A percentile compares a stretch with the other conserved stretches of the same genome.
phyloP scores from a whole-genome alignment of 805 yeast species.

The Candida parachauliodes region DNA sequence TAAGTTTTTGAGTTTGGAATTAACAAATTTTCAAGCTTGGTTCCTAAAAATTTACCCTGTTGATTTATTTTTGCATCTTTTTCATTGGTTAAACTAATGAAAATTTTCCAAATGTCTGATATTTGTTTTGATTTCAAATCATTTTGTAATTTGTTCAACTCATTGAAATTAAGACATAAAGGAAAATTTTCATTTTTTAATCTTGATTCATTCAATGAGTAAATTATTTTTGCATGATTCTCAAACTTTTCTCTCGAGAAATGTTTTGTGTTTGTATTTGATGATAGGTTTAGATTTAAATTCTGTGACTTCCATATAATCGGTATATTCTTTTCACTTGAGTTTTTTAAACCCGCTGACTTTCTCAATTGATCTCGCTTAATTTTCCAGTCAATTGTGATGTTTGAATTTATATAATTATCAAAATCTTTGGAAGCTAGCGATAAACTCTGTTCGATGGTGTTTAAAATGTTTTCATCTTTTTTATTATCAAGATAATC shows the following conservation, averaged over 20 bases:
- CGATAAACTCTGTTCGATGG: slow-evolving; percentile 76
- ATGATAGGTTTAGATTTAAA: slow-evolving; percentile 29
- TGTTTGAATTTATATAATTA: slow-evolving; percentile 62
- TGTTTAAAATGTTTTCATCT: slow-evolving; percentile 75
- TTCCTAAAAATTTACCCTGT: slow-evolving; percentile 33
- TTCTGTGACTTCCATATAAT: slow-evolving; percentile 35
- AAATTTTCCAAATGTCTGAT: slow-evolving; percentile 68
- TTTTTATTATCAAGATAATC: slow-evolving; percentile 63
- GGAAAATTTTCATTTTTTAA: slow-evolving; percentile 51
- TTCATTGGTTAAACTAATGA: slow-evolving; percentile 46
- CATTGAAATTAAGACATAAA: slow-evolving; percentile 56
- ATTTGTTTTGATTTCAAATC: slow-evolving; percentile 69
- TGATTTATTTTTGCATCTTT: slow-evolving; percentile 29
- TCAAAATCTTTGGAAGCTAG: slow-evolving; percentile 84
- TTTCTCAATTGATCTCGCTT: slow-evolving; percentile 72
- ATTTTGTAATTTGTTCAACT: slow-evolving; percentile 52
- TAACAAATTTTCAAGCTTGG: slow-evolving; percentile 41
- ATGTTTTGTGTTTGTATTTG: slow-evolving; percentile 21
- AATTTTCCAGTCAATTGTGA: slow-evolving; percentile 80
- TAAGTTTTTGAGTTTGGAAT: slow-evolving; percentile 53
- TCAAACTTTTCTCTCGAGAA: slow-evolving; percentile 59
- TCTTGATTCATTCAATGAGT: slow-evolving; percentile 67
- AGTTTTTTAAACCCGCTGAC: slow-evolving; percentile 52
- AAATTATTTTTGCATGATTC: slow-evolving; percentile 67
- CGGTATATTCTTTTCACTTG: slow-evolving; percentile 16